Evolutionary conservation across 306 rosid species (phyloP).

Genomic region (Lithocarpus polystachyus): DNA sequence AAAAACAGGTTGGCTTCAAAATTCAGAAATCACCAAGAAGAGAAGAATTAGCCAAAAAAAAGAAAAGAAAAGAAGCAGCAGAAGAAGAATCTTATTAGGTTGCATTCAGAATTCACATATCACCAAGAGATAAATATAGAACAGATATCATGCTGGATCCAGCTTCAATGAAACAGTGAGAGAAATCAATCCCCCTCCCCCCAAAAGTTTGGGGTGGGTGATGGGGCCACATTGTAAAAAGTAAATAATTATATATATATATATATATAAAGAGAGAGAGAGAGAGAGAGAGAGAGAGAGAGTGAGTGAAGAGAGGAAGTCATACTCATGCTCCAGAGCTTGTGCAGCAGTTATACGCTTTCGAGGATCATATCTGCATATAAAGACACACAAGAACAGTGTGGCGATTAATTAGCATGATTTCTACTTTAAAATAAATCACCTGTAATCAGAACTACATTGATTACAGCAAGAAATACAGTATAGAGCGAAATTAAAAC

Average conservation of each 20-base stretch:
- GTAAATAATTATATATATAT: background rate
- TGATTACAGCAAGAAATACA: background rate
- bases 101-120: background rate
- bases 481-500: background rate
- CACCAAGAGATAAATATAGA: background rate
- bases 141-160: background rate
- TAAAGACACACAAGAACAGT: background rate
- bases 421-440: background rate
- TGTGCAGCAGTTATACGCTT: slow-evolving; percentile 89
- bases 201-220: background rate
- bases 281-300: slow-evolving; percentile 2
- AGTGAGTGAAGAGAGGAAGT: slow-evolving; percentile 9
- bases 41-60: too few relatives aligned
- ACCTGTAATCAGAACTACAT: background rate
- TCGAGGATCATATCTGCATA: slow-evolving; percentile 92
- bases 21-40: background rate
- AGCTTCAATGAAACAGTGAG: background rate
- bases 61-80: background rate
- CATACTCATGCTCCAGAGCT: slow-evolving; percentile 96
- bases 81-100: background rate
- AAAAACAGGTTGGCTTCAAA: background rate
- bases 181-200: background rate
- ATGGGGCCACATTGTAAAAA: background rate
- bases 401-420: background rate
- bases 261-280: background rate